Evolutionary conservation across 768 basidiomycete species (phyloP), one percentile per base, ranked within the genome.

Genomic region (Rhizopogon roseolus): DNA sequence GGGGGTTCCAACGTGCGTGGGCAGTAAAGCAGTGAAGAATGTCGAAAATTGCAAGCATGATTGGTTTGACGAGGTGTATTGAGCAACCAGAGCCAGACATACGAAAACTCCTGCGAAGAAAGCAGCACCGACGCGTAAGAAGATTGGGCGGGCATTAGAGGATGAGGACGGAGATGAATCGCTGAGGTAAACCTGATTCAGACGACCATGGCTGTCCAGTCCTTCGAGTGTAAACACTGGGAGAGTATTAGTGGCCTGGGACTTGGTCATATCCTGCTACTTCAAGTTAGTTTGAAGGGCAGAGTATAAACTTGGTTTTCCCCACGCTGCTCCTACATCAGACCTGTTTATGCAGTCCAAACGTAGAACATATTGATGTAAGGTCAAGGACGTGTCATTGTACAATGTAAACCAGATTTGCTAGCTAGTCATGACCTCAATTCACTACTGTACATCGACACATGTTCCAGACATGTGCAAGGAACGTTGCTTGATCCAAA

Each of bases 1-100:
- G 5, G 85, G 84, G 0, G 85, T 85, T 13, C 88, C 88, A n/a
- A 81, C 84, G 59, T 80, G 19, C 9, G 40, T 44, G 13, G 42
- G 41, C 1, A 55, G 29, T 6, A 53, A 34, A 34, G 37, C 54
- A 37, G 41, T 22, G 34, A 55, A 34, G 32, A 28, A 10, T 22
- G 22, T 22, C 14, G 45, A 19, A 41, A 43, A 27, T 14, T 38
- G 9, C 14, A 50, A 27, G 17, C 56, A 49, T n/a, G 52, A 37
- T 34, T 45, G 40, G n/a, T 28, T 44, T 36, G 46, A 48, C 5
- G 41, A 45, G 9, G 37, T 25, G 32, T 57, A 57, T 14, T 51
- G 58, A 1, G 46, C 52, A n/a, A 59, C 52, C 19, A 52, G 42
- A 19, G 48, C 44, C 29, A 59, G 42, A 9, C 55, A 52, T 44